phyloP scores from a whole-genome alignment of 352 stramenopile species.

The Phytophthora aleatoria region DNA sequence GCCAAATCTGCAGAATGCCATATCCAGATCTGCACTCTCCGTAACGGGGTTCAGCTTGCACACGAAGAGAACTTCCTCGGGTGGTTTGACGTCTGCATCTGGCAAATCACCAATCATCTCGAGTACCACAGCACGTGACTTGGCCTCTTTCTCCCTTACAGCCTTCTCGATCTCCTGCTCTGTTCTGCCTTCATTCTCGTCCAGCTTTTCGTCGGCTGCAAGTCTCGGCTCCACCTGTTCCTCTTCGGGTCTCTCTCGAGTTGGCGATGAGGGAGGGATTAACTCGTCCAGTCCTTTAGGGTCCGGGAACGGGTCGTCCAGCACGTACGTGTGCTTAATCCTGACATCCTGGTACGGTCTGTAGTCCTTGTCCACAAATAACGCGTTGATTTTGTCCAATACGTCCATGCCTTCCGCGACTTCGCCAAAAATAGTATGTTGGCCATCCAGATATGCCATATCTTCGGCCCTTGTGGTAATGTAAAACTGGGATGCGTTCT shows the following conservation, averaged over 20 bases:
- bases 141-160: conserved; percentile 91
- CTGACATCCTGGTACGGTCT: conserved; percentile 97
- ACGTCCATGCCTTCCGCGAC: conserved; percentile 95
- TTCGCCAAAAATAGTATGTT: conserved; percentile 93
- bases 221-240: conserved; percentile 93
- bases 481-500: conserved; percentile 95
- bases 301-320: conserved; percentile 87
- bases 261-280: conserved; percentile 86
- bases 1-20: conserved; percentile 95
- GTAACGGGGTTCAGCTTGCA: conserved; percentile 96
- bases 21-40: conserved; percentile 93
- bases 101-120: conserved; percentile 99
- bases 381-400: conserved; percentile 93
- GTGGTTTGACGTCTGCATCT: conserved; percentile 96
- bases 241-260: conserved; percentile 86
- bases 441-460: conserved; percentile 91
- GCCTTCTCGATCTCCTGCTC: conserved; percentile 92
- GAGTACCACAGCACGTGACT: conserved; percentile 95
- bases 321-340: conserved; percentile 93
- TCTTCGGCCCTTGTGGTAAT: conserved; percentile 94
- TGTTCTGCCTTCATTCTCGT: conserved; percentile 71
- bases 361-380: conserved; percentile 95
- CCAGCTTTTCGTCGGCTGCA: conserved; percentile 85
- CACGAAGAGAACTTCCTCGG: conserved; percentile 99
- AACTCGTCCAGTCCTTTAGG: conserved; percentile 56